Evolutionary conservation across 805 yeast genomes (phyloP).

Genomic region (Lipomyces sp.): DNA sequence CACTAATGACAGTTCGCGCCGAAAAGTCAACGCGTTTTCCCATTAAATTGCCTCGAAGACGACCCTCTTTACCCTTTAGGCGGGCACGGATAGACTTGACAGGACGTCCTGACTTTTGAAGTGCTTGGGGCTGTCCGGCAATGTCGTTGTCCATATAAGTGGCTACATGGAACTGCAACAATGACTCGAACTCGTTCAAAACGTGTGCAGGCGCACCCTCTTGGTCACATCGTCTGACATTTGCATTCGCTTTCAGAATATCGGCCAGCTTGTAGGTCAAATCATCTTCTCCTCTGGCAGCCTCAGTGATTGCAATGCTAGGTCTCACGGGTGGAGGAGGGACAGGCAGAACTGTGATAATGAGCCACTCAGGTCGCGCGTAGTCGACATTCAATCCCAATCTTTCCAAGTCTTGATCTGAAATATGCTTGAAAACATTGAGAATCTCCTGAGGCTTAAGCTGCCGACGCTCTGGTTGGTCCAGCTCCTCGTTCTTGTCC

Average conservation of each 20-base stretch:
- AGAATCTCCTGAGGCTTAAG: slow-evolving; percentile 87
- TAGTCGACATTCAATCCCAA: slow-evolving; percentile 94
- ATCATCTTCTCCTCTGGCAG: slow-evolving; percentile 99
- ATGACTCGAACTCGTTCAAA: slow-evolving; percentile 91
- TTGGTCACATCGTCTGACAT: slow-evolving; percentile 95
- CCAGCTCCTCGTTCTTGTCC: slow-evolving; percentile 79
- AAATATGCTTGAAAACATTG: slow-evolving; percentile 89
- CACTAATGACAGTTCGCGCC: slow-evolving; percentile 98
- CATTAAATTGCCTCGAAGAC: slow-evolving; percentile 97
- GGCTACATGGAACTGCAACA: slow-evolving; percentile 96
- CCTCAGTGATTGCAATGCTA: slow-evolving; percentile 95
- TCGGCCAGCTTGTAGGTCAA: slow-evolving; percentile 96
- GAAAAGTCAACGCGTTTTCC: slow-evolving; percentile 99
- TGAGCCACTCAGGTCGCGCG: slow-evolving; percentile 98
- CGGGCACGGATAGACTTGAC: slow-evolving; percentile 99
- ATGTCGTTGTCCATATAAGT: slow-evolving; percentile 99
- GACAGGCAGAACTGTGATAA: slow-evolving; percentile 95
- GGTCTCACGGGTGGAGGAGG: slow-evolving; percentile 99
- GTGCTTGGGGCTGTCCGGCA: slow-evolving; percentile 99
- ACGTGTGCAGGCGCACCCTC: slow-evolving; percentile 99
- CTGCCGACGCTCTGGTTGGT: slow-evolving; percentile 89
- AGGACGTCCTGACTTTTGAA: slow-evolving; percentile 98
- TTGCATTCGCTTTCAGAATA: slow-evolving; percentile 92
- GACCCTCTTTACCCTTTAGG: slow-evolving; percentile 98
- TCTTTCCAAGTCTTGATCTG: slow-evolving; percentile 76